A percentile compares a stretch with the other conserved stretches of the same genome.
Evolutionary conservation across 768 basidiomycete genomes (phyloP).

Genomic region (Clathrus columnatus): DNA sequence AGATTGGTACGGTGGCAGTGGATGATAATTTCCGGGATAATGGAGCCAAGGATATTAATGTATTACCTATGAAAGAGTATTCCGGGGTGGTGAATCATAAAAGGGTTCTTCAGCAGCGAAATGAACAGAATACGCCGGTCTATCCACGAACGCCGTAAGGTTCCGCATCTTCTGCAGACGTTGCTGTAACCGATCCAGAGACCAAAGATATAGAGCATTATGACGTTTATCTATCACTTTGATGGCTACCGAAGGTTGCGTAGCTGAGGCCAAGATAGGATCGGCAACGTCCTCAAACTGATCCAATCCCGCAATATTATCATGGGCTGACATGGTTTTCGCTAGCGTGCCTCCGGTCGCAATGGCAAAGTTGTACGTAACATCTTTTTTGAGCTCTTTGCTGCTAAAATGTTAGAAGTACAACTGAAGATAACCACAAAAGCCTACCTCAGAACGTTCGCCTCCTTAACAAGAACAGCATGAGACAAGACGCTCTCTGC

Average conservation of each 20-base stretch:
- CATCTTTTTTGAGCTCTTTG: conserved; percentile 79
- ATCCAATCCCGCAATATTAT: conserved; percentile 78
- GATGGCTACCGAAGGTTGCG: conserved; percentile 78
- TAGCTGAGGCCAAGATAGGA: conserved; percentile 58
- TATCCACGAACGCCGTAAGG: conserved; percentile 79
- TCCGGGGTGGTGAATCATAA: conserved; percentile 82
- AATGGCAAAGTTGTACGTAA: conserved; percentile 88
- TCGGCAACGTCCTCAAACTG: conserved; percentile 93
- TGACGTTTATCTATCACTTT: conserved; percentile 88
- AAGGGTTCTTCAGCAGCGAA: conserved; percentile 92
- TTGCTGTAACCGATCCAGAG: conserved; percentile 77
- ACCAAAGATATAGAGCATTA: conserved; percentile 87
- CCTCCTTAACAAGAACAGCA: conserved; percentile 86
- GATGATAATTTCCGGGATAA: conserved; percentile 71
- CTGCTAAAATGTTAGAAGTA: conserved; percentile 29
- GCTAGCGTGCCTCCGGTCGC: conserved; percentile 75
- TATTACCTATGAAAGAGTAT: conserved; percentile 90
- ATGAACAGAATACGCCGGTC: conserved; percentile 88
- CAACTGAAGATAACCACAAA: too few relatives aligned
- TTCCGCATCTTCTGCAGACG: conserved; percentile 92
- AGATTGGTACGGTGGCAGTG: conserved; percentile 74
- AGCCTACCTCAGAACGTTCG: conserved; percentile 79
- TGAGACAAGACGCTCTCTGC: conserved; percentile 79
- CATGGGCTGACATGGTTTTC: conserved; percentile 73
- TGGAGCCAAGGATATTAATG: conserved; percentile 71